Evolutionary conservation across 805 yeast species (phyloP).

Genomic region (Debaryomyces prosopidis): DNA sequence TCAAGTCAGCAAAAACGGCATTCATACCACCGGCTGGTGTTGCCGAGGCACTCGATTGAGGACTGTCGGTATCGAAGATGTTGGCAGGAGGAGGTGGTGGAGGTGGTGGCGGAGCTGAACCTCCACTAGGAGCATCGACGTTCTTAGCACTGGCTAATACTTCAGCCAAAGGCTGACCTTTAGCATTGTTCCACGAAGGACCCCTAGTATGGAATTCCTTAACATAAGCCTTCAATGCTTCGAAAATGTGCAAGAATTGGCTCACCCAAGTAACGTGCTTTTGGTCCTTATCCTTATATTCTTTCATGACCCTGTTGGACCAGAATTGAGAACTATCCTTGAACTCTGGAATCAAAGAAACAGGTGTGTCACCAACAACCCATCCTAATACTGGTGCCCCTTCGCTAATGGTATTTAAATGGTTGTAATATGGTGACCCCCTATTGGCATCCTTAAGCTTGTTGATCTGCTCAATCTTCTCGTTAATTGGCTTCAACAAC

Average conservation of each 20-base stretch:
- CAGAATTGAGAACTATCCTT: conserved; percentile 93
- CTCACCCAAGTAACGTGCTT: conserved; percentile 83
- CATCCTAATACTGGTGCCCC: conserved; percentile 91
- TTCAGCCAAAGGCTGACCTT: conserved; percentile 59
- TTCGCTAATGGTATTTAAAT: conserved; percentile 81
- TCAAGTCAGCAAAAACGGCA: conserved; percentile 91
- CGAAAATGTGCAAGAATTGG: conserved; percentile 60
- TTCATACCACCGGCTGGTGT: conserved; percentile 56
- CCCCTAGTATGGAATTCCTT: conserved; percentile 83
- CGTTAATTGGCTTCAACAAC: conserved; percentile 69
- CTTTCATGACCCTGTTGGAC: conserved; percentile 88
- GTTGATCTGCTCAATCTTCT: conserved; percentile 54
- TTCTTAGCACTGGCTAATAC: conserved; percentile 43
- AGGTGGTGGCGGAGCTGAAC: conserved; percentile 77
- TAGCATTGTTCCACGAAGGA: conserved; percentile 67
- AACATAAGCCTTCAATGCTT: conserved; percentile 68
- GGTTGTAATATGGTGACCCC: conserved; percentile 60
- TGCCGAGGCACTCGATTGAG: conserved; percentile 12
- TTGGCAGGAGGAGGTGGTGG: conserved; percentile 85
- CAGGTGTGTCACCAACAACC: conserved; percentile 78
- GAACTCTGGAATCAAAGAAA: conserved; percentile 74
- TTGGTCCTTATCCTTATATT: conserved; percentile 69
- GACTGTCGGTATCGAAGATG: conserved; percentile 46
- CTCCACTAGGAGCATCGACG: conserved; percentile 20
- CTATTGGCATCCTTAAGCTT: conserved; percentile 76